phyloP scores from a whole-genome alignment of 805 yeast species.

The Phaffomyces opuntiae region DNA sequence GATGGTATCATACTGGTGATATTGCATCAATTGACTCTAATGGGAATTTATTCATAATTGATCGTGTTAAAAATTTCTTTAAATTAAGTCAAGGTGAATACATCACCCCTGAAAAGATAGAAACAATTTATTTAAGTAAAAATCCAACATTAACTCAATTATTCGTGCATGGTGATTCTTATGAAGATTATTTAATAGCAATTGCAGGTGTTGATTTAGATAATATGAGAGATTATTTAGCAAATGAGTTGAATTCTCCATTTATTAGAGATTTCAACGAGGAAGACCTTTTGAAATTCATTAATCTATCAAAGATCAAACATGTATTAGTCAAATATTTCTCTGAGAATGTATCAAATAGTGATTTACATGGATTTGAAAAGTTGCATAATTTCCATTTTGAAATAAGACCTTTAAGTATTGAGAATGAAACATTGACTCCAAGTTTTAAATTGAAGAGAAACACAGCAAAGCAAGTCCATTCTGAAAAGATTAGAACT shows the following conservation, averaged over 20 bases:
- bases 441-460: constrained; percentile 47
- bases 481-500: constrained; percentile 31
- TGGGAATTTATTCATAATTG: constrained; percentile 46
- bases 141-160: constrained; percentile 37
- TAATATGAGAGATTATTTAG: constrained; percentile 9
- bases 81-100: constrained; percentile 50
- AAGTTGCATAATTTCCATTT: constrained; percentile 39
- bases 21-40: constrained; percentile 37
- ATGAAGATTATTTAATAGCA: constrained; percentile 44
- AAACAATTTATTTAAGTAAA: constrained; percentile 42
- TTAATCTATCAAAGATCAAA: constrained; percentile 5
- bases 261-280: constrained; percentile 2
- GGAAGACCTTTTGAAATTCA: constrained; percentile 2
- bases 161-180: constrained; percentile 51
- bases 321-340: constrained; percentile 4
- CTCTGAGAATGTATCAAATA: constrained; percentile 2
- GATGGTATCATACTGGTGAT: constrained; percentile 56
- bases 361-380: constrained; percentile 42
- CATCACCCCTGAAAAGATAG: constrained; percentile 60
- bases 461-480: constrained; percentile 35
- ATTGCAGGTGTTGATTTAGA: constrained; percentile 49
- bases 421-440: constrained; percentile 45
- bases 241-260: background rate
- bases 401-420: constrained; percentile 41
- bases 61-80: constrained; percentile 51